Evolutionary conservation across 2,329 filamentous ascomycete genomes (phyloP).

Genomic region (Colletotrichum falcatum): DNA sequence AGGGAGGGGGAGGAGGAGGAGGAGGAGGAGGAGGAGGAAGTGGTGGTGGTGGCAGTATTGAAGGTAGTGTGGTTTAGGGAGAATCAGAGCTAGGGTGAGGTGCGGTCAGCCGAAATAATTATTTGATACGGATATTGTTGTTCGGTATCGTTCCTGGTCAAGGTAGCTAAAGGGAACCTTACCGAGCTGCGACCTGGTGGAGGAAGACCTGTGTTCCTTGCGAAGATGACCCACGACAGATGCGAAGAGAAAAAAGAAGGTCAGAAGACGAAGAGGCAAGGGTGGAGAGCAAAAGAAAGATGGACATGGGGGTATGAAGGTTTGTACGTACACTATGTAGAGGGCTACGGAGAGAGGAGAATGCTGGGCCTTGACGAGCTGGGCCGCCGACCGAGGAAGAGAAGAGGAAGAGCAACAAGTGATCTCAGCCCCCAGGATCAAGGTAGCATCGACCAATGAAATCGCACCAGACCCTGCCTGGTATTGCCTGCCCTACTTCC

Average conservation of each 20-base stretch:
- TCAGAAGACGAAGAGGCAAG: conserved; percentile 3
- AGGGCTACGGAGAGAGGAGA: background rate
- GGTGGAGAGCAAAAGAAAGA: conserved; percentile 24
- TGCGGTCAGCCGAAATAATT: conserved; percentile 15
- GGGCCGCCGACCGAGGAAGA: conserved; percentile 5
- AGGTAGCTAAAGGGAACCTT: conserved; percentile 1
- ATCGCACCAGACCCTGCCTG: background rate
- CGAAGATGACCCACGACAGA: conserved; percentile 6
- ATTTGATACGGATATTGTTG: conserved; percentile 26
- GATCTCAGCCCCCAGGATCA: background rate
- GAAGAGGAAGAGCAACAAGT: background rate
- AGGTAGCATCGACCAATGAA: conserved; percentile 10
- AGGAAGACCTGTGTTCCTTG: conserved; percentile 12
- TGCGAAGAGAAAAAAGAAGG: background rate
- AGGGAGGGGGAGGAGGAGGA: background rate
- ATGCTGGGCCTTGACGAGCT: background rate
- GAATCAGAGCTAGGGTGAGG: conserved; percentile 6
- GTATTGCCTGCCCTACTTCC: background rate
- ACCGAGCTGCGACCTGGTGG: background rate
- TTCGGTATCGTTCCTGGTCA: conserved; percentile 1
- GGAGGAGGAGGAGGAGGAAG: background rate
- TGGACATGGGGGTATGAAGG: conserved; percentile 1
- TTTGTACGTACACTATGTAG: background rate
- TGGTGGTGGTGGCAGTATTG: background rate
- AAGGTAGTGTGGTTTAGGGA: conserved; percentile 9